These are phyloP conservation scores for Pyrrhoderma lamaoense DNA, from an alignment of 1,284 basidiomycete genomes.

Conservation along the genomic window DNA sequence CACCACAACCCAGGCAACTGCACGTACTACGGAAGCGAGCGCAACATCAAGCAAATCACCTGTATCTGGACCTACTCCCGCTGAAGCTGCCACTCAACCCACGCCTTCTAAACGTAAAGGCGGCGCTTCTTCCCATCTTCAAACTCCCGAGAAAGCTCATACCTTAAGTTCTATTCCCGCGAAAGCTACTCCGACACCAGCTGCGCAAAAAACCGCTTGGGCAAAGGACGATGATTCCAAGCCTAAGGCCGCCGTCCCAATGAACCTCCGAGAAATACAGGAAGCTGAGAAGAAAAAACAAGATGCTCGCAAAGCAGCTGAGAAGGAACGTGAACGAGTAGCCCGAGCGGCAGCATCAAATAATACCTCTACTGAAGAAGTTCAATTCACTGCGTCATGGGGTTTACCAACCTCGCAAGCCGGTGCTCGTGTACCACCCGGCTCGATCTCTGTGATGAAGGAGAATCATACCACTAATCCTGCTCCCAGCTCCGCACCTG, in stretches of 20 bases:
- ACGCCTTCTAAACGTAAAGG: conserved; percentile 23
- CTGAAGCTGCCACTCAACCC: conserved; percentile 25
- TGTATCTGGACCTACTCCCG: conserved; percentile 23
- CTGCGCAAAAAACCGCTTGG: conserved; percentile 46
- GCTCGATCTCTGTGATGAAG: conserved; percentile 29
- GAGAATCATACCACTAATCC: conserved; percentile 29
- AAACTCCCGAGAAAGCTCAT: conserved; percentile 17
- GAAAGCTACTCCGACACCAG: conserved; percentile 18
- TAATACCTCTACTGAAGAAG: conserved; percentile 41
- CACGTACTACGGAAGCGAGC: conserved; percentile 15
- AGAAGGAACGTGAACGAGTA: conserved; percentile 55
- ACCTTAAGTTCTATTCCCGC: conserved; percentile 19
- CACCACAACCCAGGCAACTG: conserved; percentile 19
- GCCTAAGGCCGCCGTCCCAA: conserved; percentile 38
- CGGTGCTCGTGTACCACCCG: conserved; percentile 37
- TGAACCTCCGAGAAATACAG: conserved; percentile 90
- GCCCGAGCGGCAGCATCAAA: conserved; percentile 25
- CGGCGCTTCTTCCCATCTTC: conserved; percentile 15
- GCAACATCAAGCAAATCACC: conserved; percentile 17
- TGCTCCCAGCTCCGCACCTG: conserved; percentile 32
- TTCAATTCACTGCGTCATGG: conserved; percentile 65
- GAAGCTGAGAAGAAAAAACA: conserved; percentile 83
- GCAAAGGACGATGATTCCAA: conserved; percentile 57
- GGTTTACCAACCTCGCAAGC: conserved; percentile 70
- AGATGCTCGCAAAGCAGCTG: conserved; percentile 61